Evolutionary conservation across 768 basidiomycete species (phyloP), one percentile per base, ranked within the genome.

Genomic region (Leccinum pellstonianum): DNA sequence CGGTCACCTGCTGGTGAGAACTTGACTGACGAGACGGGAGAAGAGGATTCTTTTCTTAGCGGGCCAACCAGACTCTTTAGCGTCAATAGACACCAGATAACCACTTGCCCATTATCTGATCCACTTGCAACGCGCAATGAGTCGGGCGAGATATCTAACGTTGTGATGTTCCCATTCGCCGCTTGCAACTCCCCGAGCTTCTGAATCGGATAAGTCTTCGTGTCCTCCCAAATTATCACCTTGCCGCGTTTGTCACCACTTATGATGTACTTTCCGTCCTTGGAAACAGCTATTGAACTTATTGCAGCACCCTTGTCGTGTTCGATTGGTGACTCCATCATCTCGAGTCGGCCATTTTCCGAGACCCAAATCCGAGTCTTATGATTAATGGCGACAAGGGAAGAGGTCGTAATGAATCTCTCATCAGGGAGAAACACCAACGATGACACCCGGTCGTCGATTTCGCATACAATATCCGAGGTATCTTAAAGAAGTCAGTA

Each of bases 1-100:
- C 38, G 60, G 14, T 15, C 49, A 12, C 65, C 66, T 3, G 33
- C 15, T 1, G 65, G 65, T 1, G 66, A 67, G 48, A 67, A 66
- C 54, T 64, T 64, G 59, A 67, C 37, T 0, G 62, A 63, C 11
- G 59, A 55, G 11, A 66, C 29, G 4, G 59, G 53, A n/a, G 53
- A 52, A n/a, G 48, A 54, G 23, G 23, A 31, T 7, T 41, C 41
- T 27, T 63, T 48, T 19, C 9, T 33, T 17, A 63, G 15, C 23
- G 63, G 52, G 10, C 63, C 58, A 1, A 54, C 25, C 8, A 60
- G 37, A 19, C 43, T n/a, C 29, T 49, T 50, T 9, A 31, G 15
- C 12, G 5, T 60, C 29, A 55, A 10, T 2, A 56, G 38, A 12
- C 31, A 21, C 58, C 64, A 65, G 51, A 65, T 14, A 8, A 12